Evolutionary conservation across 2,329 filamentous ascomycete genomes (phyloP).

Genomic region (Xylariomycetidae sp.): DNA sequence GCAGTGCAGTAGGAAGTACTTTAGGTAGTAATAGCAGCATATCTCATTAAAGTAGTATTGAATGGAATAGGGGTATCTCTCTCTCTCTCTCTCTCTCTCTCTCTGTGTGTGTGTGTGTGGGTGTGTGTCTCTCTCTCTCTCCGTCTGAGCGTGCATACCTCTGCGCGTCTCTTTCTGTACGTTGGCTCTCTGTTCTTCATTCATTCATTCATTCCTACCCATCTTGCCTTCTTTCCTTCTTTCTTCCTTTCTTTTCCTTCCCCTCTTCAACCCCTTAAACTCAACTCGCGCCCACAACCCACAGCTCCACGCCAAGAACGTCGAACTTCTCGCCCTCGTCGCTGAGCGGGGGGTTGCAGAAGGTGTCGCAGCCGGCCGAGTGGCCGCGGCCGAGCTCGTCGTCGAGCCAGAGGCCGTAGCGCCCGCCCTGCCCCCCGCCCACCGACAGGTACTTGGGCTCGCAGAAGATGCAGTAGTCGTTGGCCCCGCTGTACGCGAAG

Average conservation of each 20-base stretch:
- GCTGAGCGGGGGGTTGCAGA: conserved; percentile 89
- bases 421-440: conserved; percentile 80
- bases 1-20: too few species aligned
- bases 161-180: too few species aligned
- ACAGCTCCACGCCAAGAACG: conserved; percentile 84
- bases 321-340: conserved; percentile 91
- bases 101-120: too few species aligned
- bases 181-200: conserved; percentile 7
- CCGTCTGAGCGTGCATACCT: too few species aligned
- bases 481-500: conserved; percentile 91
- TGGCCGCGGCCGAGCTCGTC: conserved; percentile 78
- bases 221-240: background rate
- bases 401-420: conserved; percentile 91
- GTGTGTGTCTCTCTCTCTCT: too few species aligned
- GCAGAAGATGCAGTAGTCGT: conserved; percentile 95
- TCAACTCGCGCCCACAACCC: conserved; percentile 65
- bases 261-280: background rate
- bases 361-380: conserved; percentile 79
- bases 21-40: too few species aligned
- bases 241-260: background rate
- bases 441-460: conserved; percentile 65
- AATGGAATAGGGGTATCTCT: too few species aligned
- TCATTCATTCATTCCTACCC: background rate
- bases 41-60: too few species aligned
- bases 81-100: too few species aligned